Evolutionary conservation across 345 rosid species (phyloP), one percentile per base, ranked within the genome.

Genomic region (Boechera retrofracta): DNA sequence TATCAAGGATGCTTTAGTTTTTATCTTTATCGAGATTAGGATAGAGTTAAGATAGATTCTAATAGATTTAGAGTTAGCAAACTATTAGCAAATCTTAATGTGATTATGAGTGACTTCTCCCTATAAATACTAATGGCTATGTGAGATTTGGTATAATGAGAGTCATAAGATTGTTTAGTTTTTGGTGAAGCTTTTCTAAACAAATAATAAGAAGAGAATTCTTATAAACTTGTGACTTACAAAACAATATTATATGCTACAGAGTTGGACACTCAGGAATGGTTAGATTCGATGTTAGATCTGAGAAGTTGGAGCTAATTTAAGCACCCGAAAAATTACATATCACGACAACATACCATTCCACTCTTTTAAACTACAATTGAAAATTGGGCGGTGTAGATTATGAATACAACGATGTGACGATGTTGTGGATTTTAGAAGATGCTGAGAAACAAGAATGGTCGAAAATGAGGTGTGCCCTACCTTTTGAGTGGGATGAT

Each of bases 371-470:
- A 57, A 15, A 32, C 8, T 32, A 57, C 24, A 13, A 44, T 12
- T 7, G 48, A 13, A 44, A 44, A 44, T 11, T 42, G 3, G 13
- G 53, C 6, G 21, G 52, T 4, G 4, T 64, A 28, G 6, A 13
- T 2, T 5, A 10, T 41, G 15, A 10, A 21, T 41, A 4, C 4
- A 39, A 1, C 2, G 15, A 12, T 11, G 47, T 3, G 47, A 42
- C 4, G 15, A 12, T 11, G 4, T 42, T 42, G 47, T 71, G 42
- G 65, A 48, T 45, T 45, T 18, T 32, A 10, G 56, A 53, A 24
- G 62, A 26, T 69, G 10, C 10, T 26, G 52, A 69, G 73, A 54
- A 41, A 54, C 52, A 39, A 1, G 28, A 44, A 16, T 57, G 38
- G 49, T 54, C 45, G 64, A 32, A 53, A 2, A 18, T 45, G 53